A percentile compares a stretch with the other conserved stretches of the same genome.
Evolutionary conservation across 257 asterid genomes (phyloP).

Genomic region (Oldenlandia corymbosa): DNA sequence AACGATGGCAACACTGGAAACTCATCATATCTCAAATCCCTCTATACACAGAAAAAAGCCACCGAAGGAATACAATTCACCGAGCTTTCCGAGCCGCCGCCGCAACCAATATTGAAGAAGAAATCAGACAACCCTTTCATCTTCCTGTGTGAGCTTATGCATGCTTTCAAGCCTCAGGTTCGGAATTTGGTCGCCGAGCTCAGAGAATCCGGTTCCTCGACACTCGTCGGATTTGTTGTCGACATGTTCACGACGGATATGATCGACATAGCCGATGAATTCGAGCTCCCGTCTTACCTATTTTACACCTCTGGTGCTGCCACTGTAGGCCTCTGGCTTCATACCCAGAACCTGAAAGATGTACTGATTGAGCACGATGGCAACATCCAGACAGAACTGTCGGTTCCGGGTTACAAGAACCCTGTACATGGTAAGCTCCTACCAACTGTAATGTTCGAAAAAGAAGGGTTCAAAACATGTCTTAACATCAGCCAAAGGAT

Average conservation of each 20-base stretch:
- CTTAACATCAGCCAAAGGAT: too few relatives aligned
- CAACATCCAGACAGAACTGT: too few relatives aligned
- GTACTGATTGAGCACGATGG: too few relatives aligned
- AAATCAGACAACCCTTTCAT: conserved; percentile 8
- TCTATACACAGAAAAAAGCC: neutral
- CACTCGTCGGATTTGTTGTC: conserved; percentile 29
- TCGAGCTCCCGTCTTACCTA: conserved; percentile 34
- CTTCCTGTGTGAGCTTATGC: neutral
- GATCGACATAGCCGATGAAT: conserved; percentile 43
- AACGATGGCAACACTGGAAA: conserved; percentile 19
- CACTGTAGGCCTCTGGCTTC: neutral
- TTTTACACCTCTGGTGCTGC: conserved; percentile 43
- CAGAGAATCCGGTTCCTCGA: conserved; percentile 4
- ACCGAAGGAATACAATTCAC: conserved; percentile 17
- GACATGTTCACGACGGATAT: conserved; percentile 50
- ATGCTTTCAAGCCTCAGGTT: neutral
- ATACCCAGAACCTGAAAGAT: too few relatives aligned
- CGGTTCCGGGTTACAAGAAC: too few relatives aligned
- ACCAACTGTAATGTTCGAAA: too few relatives aligned
- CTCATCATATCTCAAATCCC: conserved; percentile 8
- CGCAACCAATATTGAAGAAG: neutral
- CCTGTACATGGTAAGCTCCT: too few relatives aligned
- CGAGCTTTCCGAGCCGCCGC: neutral
- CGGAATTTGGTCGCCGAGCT: conserved; percentile 18
- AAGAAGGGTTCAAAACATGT: too few relatives aligned